Evolutionary conservation across 495 filamentous ascomycete species (phyloP).

Genomic region (Trichoderma gamsii): DNA sequence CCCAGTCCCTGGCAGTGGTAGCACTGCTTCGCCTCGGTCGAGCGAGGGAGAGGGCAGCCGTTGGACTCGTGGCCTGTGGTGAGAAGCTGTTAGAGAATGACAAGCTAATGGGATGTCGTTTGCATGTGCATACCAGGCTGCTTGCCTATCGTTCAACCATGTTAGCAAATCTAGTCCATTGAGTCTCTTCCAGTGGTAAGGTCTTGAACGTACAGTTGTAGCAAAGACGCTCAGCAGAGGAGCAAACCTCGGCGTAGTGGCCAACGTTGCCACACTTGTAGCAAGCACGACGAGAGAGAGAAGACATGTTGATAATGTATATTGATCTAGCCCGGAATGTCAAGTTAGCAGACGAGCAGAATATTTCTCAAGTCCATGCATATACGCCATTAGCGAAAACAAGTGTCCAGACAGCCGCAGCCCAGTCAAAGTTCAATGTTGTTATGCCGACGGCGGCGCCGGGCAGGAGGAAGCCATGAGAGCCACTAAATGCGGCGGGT

Average conservation of each 20-base stretch:
- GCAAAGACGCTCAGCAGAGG: slow-evolving; percentile 92
- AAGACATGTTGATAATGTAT: slow-evolving; percentile 59
- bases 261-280: slow-evolving; percentile 99
- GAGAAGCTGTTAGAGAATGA: slow-evolving; percentile 17
- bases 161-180: slow-evolving; percentile 21
- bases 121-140: slow-evolving; percentile 61
- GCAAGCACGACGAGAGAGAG: slow-evolving; percentile 93
- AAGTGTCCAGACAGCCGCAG: neutral
- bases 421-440: slow-evolving; percentile 4
- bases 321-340: neutral
- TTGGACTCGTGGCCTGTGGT: slow-evolving; percentile 89
- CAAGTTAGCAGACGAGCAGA: neutral
- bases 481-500: neutral
- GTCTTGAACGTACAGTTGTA: slow-evolving; percentile 73
- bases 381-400: neutral
- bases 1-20: slow-evolving; percentile 99
- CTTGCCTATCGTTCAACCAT: slow-evolving; percentile 53
- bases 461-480: neutral
- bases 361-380: neutral
- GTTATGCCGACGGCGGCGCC: neutral
- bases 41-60: slow-evolving; percentile 90
- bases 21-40: slow-evolving; percentile 98
- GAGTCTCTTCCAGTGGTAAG: slow-evolving; percentile 8
- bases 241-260: slow-evolving; percentile 98
- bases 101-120: slow-evolving; percentile 11